phyloP scores from a whole-genome alignment of 371 early-diverging fungal genomes.

The Rhizopus delemar region DNA sequence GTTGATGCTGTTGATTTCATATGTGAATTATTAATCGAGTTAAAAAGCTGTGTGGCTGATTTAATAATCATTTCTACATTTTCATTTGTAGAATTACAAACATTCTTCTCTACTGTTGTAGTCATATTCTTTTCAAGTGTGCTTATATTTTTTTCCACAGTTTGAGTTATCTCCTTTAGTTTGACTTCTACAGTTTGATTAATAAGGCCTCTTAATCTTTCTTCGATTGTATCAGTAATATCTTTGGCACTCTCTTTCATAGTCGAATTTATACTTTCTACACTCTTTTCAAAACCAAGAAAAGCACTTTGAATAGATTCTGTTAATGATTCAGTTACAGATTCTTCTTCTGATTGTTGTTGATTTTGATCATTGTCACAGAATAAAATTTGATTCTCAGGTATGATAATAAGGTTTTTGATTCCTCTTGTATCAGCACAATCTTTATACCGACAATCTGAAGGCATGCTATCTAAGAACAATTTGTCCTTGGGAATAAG shows the following conservation, averaged over 20 bases:
- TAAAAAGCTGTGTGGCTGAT: not conserved
- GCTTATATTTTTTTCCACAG: not conserved
- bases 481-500: too few species aligned
- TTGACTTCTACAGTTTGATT: not conserved
- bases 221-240: not conserved
- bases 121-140: not conserved
- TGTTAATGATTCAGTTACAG: not conserved
- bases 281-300: not conserved
- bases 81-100: not conserved
- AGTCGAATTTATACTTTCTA: not conserved
- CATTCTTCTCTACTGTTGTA: not conserved
- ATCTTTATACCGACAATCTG: too few species aligned
- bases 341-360: not conserved
- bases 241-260: not conserved
- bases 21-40: not conserved
- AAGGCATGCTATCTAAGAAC: too few species aligned
- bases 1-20: not conserved
- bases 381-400: too few species aligned
- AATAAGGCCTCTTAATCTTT: not conserved
- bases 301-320: not conserved
- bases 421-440: too few species aligned
- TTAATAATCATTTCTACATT: conserved; percentile 1
- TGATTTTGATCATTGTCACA: too few species aligned
- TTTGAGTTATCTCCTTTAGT: not conserved
- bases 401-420: too few species aligned